Percentiles rank a stretch among this genome's conserved stretches.
Evolutionary conservation across 495 filamentous ascomycete genomes (phyloP).

Genomic region (Hyaloscypha hepaticicola): DNA sequence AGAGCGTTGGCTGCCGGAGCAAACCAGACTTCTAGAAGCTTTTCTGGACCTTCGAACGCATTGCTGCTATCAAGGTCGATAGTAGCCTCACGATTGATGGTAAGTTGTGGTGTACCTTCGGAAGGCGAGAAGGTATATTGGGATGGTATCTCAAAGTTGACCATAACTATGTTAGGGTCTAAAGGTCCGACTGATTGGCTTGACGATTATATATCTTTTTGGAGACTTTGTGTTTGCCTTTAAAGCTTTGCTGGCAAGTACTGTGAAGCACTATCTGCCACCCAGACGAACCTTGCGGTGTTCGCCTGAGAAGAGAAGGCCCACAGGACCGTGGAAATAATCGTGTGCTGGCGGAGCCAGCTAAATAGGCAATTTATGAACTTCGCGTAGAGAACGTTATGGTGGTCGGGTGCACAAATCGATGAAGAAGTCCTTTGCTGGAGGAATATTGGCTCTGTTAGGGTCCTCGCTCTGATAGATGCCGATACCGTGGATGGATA

Average conservation of each 20-base stretch:
- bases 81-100: constrained; percentile 95
- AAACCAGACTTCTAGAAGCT: constrained; percentile 99
- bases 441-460: constrained; percentile 78
- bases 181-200: background rate
- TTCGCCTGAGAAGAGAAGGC: constrained; percentile 93
- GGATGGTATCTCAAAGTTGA: constrained; percentile 74
- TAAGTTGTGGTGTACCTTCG: constrained; percentile 78
- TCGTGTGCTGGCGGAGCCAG: constrained; percentile 58
- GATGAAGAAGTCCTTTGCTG: constrained; percentile 75
- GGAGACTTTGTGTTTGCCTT: constrained; percentile 1
- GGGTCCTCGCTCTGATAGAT: constrained; percentile 68
- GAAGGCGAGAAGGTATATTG: constrained; percentile 80
- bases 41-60: constrained; percentile 99
- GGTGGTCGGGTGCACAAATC: constrained; percentile 82
- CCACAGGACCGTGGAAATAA: constrained; percentile 63
- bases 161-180: constrained; percentile 61
- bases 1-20: constrained; percentile 73
- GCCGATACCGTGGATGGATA: constrained; percentile 85
- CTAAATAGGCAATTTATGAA: constrained; percentile 38
- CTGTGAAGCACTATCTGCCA: constrained; percentile 67
- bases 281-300: constrained; percentile 89
- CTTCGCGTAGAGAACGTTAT: constrained; percentile 71
- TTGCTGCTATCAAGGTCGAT: constrained; percentile 93
- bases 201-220: background rate
- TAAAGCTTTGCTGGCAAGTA: constrained; percentile 32